Evolutionary conservation across 78 protist species (phyloP).

Genomic region (Diacronema lutheri): DNA sequence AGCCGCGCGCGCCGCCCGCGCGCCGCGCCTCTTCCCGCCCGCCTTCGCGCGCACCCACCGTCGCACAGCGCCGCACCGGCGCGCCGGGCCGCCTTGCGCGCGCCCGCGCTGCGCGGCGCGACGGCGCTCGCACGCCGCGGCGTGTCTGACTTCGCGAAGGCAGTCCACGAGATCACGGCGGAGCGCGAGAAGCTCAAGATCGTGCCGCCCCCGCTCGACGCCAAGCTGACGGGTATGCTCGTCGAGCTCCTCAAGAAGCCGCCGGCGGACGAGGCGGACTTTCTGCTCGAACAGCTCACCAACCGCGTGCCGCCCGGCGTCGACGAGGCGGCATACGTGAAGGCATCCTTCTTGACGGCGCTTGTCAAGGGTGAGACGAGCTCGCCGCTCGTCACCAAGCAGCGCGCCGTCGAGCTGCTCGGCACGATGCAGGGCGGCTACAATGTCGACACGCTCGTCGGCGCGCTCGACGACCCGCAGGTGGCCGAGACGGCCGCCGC

Average conservation of each 20-base stretch:
- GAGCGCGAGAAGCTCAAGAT: constrained; percentile 33
- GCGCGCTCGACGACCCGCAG: constrained; percentile 20
- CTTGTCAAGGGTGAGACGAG: constrained; percentile 20
- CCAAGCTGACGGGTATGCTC: constrained; percentile 13
- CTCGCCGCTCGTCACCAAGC: neutral
- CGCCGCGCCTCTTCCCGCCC: too few relatives aligned
- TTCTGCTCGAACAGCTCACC: constrained; percentile 26
- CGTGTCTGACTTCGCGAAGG: too few relatives aligned
- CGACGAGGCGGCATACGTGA: constrained; percentile 60
- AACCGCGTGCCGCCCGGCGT: constrained; percentile 50
- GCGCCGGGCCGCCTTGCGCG: too few relatives aligned
- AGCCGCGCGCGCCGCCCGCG: too few relatives aligned
- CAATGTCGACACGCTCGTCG: constrained; percentile 52
- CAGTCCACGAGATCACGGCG: too few relatives aligned
- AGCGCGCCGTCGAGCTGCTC: constrained; percentile 35
- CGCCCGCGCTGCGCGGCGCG: too few relatives aligned
- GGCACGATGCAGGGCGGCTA: constrained; percentile 67
- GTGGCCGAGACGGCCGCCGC: constrained; percentile 20
- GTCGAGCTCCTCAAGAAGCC: constrained; percentile 7
- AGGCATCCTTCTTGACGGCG: constrained; percentile 49
- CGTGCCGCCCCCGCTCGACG: constrained; percentile 40
- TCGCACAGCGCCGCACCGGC: too few relatives aligned
- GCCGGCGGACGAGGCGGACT: constrained; percentile 25
- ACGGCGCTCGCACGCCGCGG: too few relatives aligned
- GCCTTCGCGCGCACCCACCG: too few relatives aligned